Conservation (phyloP, 2,329 filamentous ascomycete species). For the Aspergillus carbonarius region DNA sequence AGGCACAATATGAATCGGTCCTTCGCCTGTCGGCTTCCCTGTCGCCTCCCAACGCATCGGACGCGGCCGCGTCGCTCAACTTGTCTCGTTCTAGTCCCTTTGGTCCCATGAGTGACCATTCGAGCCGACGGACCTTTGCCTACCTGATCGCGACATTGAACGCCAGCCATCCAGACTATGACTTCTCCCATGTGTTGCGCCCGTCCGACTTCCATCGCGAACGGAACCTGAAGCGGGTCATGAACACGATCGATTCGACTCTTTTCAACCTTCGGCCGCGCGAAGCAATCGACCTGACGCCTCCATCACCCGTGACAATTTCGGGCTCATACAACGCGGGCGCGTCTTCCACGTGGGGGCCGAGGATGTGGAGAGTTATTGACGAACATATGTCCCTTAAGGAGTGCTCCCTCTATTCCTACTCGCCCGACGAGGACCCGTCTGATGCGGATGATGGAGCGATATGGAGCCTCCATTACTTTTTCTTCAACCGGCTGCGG, state of each 20-base stretch:
- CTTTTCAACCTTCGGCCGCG: slow-evolving; percentile 80
- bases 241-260: slow-evolving; percentile 83
- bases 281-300: slow-evolving; percentile 41
- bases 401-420: slow-evolving; percentile 86
- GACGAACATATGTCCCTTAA: slow-evolving; percentile 93
- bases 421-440: slow-evolving; percentile 83
- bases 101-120: slow-evolving; percentile 81
- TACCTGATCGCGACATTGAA: slow-evolving; percentile 97
- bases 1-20: slow-evolving; percentile 85
- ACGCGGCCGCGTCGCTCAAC: slow-evolving; percentile 66
- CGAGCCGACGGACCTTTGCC: slow-evolving; percentile 87
- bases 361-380: slow-evolving; percentile 86
- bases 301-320: slow-evolving; percentile 44
- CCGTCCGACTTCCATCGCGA: slow-evolving; percentile 89
- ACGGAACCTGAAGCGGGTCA: slow-evolving; percentile 73
- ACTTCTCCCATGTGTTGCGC: slow-evolving; percentile 89
- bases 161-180: slow-evolving; percentile 92
- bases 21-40: slow-evolving; percentile 83
- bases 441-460: slow-evolving; percentile 92
- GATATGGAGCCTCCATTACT: slow-evolving; percentile 94
- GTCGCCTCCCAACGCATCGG: slow-evolving; percentile 74
- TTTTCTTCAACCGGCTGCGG: slow-evolving; percentile 91
- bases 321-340: slow-evolving; percentile 48
- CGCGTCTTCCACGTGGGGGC: slow-evolving; percentile 71
- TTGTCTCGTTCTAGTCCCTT: slow-evolving; percentile 88